Evolutionary conservation across 345 rosid species (phyloP).

Genomic region (Eutrema yunnanense): DNA sequence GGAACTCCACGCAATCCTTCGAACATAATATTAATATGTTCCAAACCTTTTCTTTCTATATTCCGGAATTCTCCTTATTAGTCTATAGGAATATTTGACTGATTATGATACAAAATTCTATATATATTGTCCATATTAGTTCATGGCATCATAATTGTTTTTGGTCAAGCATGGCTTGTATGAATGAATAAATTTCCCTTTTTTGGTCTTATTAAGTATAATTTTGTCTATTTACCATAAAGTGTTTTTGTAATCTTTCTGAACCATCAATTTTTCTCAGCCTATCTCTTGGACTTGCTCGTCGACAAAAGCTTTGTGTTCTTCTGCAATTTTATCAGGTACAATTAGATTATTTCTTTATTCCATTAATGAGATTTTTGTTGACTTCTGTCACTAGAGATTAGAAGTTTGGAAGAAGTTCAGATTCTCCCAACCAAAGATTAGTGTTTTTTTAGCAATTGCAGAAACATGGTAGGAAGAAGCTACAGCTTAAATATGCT

Average conservation of each 20-base stretch:
- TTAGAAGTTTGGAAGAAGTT: background rate
- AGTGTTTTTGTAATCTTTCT: background rate
- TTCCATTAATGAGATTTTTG: background rate
- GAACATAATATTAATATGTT: conserved; percentile 1
- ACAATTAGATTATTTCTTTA: background rate
- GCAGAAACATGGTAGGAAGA: conserved; percentile 39
- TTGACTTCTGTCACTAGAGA: background rate
- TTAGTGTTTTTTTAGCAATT: background rate
- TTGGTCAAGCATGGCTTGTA: conserved; percentile 20
- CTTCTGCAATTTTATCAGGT: conserved; percentile 7
- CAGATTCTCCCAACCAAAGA: background rate
- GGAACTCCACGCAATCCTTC: too few species aligned
- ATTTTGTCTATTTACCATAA: background rate
- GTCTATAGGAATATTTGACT: background rate
- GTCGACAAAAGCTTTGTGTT: background rate
- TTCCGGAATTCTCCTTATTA: background rate
- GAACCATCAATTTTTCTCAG: background rate
- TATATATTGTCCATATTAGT: too few species aligned
- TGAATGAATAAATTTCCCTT: background rate
- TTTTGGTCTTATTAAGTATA: background rate
- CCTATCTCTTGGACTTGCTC: background rate
- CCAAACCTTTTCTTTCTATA: background rate
- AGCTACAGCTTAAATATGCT: conserved; percentile 14
- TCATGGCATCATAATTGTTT: background rate
- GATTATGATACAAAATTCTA: too few species aligned